These are phyloP conservation scores for Atalantia buxifolia DNA, from an alignment of 345 rosid genomes.

Conservation along the genomic window DNA sequence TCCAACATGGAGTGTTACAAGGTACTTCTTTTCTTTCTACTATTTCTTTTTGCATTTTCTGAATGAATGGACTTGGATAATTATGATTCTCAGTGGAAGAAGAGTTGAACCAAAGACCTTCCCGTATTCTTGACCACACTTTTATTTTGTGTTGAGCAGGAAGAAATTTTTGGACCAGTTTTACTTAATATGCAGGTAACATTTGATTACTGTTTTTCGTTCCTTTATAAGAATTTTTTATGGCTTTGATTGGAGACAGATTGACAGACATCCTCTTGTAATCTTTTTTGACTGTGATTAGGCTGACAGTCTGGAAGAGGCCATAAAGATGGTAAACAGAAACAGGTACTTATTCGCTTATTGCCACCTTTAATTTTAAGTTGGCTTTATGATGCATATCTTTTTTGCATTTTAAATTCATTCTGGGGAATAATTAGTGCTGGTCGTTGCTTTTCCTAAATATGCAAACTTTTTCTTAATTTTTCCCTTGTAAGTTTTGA, in stretches of 20 bases:
- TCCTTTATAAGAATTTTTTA: neutral
- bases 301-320: conserved; percentile 44
- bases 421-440: conserved; percentile 5
- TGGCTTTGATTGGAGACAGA: conserved; percentile 1
- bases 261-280: conserved; percentile 6
- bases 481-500: neutral
- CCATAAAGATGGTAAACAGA: conserved; percentile 35
- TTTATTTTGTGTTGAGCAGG: conserved; percentile 42
- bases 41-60: neutral
- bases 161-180: conserved; percentile 46
- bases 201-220: conserved; percentile 1
- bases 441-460: neutral
- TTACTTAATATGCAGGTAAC: conserved; percentile 45
- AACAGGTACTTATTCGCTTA: conserved; percentile 22
- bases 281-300: conserved; percentile 15
- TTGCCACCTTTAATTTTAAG: conserved; percentile 6
- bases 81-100: conserved; percentile 28
- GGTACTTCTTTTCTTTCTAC: conserved; percentile 23
- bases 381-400: conserved; percentile 5
- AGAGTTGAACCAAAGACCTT: conserved; percentile 27
- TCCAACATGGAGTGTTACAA: conserved; percentile 39
- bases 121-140: conserved; percentile 27
- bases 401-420: neutral
- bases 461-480: neutral
- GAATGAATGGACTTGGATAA: conserved; percentile 10